These are phyloP conservation scores for Carallia brachiata DNA, from an alignment of 345 rosid species.

Conservation along the genomic window DNA sequence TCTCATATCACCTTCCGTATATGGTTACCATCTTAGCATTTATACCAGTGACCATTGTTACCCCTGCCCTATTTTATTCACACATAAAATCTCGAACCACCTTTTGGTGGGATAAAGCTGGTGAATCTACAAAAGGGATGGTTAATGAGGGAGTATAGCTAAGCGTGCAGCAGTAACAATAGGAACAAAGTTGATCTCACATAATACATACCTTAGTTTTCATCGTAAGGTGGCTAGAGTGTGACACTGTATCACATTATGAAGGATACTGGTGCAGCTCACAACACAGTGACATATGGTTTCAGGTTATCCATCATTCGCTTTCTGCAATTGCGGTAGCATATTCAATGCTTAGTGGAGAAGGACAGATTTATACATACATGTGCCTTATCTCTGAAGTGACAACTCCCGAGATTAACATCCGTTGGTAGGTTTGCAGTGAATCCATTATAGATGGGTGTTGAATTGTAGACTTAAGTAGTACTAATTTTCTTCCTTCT, in stretches of 20 bases:
- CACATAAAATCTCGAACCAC: not conserved
- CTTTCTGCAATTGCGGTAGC: conserved; percentile 33
- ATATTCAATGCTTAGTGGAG: conserved; percentile 35
- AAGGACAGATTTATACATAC: conserved; percentile 33
- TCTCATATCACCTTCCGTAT: too few relatives aligned
- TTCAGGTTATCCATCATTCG: conserved; percentile 34
- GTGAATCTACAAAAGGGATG: not conserved
- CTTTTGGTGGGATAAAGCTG: not conserved
- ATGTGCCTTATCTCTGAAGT: conserved; percentile 36
- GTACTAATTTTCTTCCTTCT: not conserved
- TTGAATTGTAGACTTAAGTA: not conserved
- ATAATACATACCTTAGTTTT: too few relatives aligned
- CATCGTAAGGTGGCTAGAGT: too few relatives aligned
- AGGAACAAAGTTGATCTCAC: not conserved
- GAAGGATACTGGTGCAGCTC: not conserved
- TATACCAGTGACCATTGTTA: not conserved
- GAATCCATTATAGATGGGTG: not conserved
- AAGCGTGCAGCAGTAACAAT: not conserved
- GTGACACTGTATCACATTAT: too few relatives aligned
- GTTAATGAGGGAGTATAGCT: not conserved
- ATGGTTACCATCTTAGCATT: conserved; percentile 4
- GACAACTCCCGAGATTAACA: conserved; percentile 34
- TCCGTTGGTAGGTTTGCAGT: conserved; percentile 27
- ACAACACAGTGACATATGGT: not conserved
- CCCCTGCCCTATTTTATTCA: not conserved